Conservation (phyloP, 768 basidiomycete species). For the Dacryopinax primogenitus region DNA sequence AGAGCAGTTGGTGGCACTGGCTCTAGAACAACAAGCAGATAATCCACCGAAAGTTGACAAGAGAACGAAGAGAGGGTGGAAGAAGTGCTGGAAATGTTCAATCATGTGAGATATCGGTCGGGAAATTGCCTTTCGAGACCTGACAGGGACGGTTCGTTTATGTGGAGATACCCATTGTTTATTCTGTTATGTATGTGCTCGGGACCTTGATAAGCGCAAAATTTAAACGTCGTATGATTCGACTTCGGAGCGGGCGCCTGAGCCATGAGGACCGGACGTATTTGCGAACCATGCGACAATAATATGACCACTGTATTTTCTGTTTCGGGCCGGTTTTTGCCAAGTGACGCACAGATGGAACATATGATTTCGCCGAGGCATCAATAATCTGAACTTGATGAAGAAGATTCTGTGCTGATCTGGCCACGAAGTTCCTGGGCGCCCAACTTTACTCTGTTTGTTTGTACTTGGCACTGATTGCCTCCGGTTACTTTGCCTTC, state of each 20-base stretch:
- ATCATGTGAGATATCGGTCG: not conserved
- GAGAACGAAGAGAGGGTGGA: not conserved
- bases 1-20: not conserved
- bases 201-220: not conserved
- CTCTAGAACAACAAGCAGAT: not conserved
- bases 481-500: not conserved
- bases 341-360: not conserved
- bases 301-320: no score
- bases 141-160: not conserved
- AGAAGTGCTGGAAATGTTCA: not conserved
- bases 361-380: not conserved
- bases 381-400: not conserved
- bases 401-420: no score
- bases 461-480: slow-evolving; percentile 2
- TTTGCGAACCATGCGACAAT: not conserved
- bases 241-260: not conserved
- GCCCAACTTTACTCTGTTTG: not conserved
- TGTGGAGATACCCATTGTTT: not conserved
- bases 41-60: not conserved
- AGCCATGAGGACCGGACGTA: not conserved
- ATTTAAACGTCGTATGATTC: not conserved
- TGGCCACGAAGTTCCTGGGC: not conserved
- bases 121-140: not conserved
- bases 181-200: not conserved
- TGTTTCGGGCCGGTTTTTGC: no score